These are phyloP conservation scores for Pyrenophora seminiperda DNA, from an alignment of 2,329 filamentous ascomycete genomes.

Conservation along the genomic window DNA sequence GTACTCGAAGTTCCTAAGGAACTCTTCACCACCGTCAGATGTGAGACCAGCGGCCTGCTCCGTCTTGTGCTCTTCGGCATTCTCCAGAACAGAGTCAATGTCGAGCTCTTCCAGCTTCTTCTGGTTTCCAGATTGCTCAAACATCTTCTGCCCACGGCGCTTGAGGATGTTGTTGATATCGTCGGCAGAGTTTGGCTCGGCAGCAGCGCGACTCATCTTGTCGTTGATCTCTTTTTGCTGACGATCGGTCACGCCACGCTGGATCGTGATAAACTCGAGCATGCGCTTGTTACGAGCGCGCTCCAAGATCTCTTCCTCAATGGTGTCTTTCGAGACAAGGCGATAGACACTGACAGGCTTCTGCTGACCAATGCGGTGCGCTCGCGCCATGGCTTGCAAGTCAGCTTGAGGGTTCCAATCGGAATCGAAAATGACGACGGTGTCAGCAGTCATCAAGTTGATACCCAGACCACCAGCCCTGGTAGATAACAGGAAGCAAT, in stretches of 20 bases:
- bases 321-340: slow-evolving; percentile 95
- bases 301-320: slow-evolving; percentile 96
- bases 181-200: slow-evolving; percentile 86
- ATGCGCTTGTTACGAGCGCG: slow-evolving; percentile 96
- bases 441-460: slow-evolving; percentile 98
- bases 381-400: slow-evolving; percentile 96
- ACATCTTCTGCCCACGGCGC: slow-evolving; percentile 98
- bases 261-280: slow-evolving; percentile 95
- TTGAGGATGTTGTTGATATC: slow-evolving; percentile 97
- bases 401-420: slow-evolving; percentile 99
- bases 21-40: slow-evolving; percentile 95
- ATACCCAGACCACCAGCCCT: slow-evolving; percentile 97
- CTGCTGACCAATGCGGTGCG: slow-evolving; percentile 96
- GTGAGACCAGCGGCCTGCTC: slow-evolving; percentile 94
- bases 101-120: slow-evolving; percentile 95
- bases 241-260: slow-evolving; percentile 94
- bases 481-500: slow-evolving; percentile 94
- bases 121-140: slow-evolving; percentile 96
- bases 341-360: slow-evolving; percentile 95
- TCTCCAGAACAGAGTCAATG: slow-evolving; percentile 95
- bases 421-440: slow-evolving; percentile 96
- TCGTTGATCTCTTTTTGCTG: slow-evolving; percentile 74
- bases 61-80: slow-evolving; percentile 95
- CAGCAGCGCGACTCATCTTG: slow-evolving; percentile 70
- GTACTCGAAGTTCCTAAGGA: slow-evolving; percentile 86